Evolutionary conservation across 1,284 basidiomycete genomes (phyloP).

Genomic region (Schizophyllum amplum): DNA sequence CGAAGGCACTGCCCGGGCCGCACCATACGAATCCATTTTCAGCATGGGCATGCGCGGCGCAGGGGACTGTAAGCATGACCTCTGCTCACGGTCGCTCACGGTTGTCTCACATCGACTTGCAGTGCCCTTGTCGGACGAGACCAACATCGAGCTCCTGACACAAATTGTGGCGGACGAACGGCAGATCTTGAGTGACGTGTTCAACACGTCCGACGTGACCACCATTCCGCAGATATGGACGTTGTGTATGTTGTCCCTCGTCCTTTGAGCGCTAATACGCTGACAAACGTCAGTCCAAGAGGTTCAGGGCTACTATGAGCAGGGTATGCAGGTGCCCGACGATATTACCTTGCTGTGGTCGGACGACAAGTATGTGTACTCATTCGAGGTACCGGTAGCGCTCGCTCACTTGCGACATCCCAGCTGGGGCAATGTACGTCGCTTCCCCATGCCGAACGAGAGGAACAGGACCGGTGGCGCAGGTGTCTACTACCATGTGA

Average conservation of each 20-base stretch:
- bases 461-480: slow-evolving; percentile 54
- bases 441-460: slow-evolving; percentile 43
- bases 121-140: slow-evolving; percentile 45
- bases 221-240: slow-evolving; percentile 60
- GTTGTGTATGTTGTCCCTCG: slow-evolving; percentile 34
- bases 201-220: slow-evolving; percentile 37
- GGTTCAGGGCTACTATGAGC: slow-evolving; percentile 60
- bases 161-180: slow-evolving; percentile 55
- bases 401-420: neutral
- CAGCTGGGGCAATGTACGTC: slow-evolving; percentile 55
- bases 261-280: neutral
- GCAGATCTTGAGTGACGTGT: slow-evolving; percentile 49
- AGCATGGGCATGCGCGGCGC: slow-evolving; percentile 63
- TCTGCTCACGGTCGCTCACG: neutral
- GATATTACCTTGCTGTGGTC: slow-evolving; percentile 53
- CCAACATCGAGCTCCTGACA: slow-evolving; percentile 44
- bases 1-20: slow-evolving; percentile 46
- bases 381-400: slow-evolving; percentile 24
- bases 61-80: slow-evolving; percentile 37
- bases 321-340: slow-evolving; percentile 47
- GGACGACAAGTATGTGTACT: slow-evolving; percentile 59
- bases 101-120: neutral
- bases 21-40: slow-evolving; percentile 50
- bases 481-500: slow-evolving; percentile 62
- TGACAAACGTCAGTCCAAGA: slow-evolving; percentile 39